Conservation (phyloP, 768 basidiomycete species). For the Psilocybe azurescens region DNA sequence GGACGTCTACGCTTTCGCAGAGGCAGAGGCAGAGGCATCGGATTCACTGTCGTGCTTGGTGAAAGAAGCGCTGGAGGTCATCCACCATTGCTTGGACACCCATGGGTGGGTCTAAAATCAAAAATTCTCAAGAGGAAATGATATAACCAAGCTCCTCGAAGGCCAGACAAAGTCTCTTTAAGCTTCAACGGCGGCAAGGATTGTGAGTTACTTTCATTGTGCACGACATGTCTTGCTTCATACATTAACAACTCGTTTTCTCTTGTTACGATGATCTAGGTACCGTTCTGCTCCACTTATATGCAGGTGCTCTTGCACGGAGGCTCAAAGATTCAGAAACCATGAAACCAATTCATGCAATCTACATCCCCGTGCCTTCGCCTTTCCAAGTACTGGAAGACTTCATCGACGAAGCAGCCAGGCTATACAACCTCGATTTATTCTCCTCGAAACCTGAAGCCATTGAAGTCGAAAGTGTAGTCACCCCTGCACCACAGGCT, state of each 20-base stretch:
- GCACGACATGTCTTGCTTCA: neutral
- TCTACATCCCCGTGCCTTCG: slow-evolving; percentile 91
- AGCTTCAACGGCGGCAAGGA: slow-evolving; percentile 99
- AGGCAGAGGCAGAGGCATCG: slow-evolving; percentile 39
- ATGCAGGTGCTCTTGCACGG: slow-evolving; percentile 72
- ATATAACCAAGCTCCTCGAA: slow-evolving; percentile 33
- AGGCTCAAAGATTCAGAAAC: slow-evolving; percentile 37
- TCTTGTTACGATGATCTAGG: slow-evolving; percentile 50
- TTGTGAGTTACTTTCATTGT: slow-evolving; percentile 60
- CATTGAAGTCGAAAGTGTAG: slow-evolving; percentile 52
- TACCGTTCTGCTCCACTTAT: slow-evolving; percentile 93
- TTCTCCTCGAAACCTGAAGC: slow-evolving; percentile 57
- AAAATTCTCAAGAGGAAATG: slow-evolving; percentile 16
- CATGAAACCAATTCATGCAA: slow-evolving; percentile 57
- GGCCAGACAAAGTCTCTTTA: slow-evolving; percentile 75
- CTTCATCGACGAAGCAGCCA: slow-evolving; percentile 74
- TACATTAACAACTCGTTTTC: neutral
- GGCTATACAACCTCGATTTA: slow-evolving; percentile 77
- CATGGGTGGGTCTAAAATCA: slow-evolving; percentile 71
- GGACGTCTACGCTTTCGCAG: slow-evolving; percentile 67
- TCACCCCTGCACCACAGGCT: slow-evolving; percentile 37
- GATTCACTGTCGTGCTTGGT: slow-evolving; percentile 65
- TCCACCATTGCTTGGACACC: slow-evolving; percentile 75
- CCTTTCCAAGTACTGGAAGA: slow-evolving; percentile 85
- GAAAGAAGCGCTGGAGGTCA: slow-evolving; percentile 81